Evolutionary conservation across 208 protist species (phyloP).

Genomic region (Leishmania turanica): DNA sequence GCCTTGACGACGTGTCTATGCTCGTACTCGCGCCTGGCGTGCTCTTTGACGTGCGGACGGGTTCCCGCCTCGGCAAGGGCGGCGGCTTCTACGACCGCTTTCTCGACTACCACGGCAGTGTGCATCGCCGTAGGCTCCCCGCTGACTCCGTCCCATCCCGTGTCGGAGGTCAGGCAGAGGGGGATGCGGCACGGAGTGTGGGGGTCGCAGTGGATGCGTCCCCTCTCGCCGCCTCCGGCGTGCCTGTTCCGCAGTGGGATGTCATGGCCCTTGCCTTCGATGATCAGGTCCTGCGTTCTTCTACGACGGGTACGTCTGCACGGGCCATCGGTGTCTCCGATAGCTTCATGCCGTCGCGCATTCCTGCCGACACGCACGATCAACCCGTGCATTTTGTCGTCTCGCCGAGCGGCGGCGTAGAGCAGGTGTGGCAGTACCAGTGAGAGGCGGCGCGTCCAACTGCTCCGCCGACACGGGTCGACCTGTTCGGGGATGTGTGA

Average conservation of each 20-base stretch:
- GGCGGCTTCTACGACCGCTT: slow-evolving; percentile 91
- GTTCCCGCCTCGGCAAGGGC: slow-evolving; percentile 75
- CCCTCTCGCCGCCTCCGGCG: not conserved
- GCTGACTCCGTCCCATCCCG: not conserved
- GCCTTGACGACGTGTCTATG: slow-evolving; percentile 22
- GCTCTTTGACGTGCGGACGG: slow-evolving; percentile 53
- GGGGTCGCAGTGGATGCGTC: not conserved
- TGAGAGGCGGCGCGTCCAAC: not conserved
- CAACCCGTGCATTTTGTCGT: slow-evolving; percentile 20
- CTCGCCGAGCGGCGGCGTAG: slow-evolving; percentile 19
- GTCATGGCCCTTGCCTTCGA: slow-evolving; percentile 32
- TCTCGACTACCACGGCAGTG: slow-evolving; percentile 36
- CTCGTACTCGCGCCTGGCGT: slow-evolving; percentile 80
- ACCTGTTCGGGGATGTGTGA: not conserved
- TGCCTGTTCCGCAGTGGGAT: slow-evolving; percentile 9
- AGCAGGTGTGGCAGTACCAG: slow-evolving; percentile 1
- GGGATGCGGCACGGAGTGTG: not conserved
- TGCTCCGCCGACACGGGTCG: not conserved
- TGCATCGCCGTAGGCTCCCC: not conserved
- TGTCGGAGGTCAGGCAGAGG: not conserved
- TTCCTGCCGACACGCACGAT: slow-evolving; percentile 25
- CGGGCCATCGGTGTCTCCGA: not conserved
- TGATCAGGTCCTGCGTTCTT: slow-evolving; percentile 14
- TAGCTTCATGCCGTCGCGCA: not conserved
- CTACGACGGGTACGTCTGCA: not conserved